Evolutionary conservation across 1,284 basidiomycete species (phyloP), one percentile per base, ranked within the genome.

Genomic region (Violaceomyces palustris): DNA sequence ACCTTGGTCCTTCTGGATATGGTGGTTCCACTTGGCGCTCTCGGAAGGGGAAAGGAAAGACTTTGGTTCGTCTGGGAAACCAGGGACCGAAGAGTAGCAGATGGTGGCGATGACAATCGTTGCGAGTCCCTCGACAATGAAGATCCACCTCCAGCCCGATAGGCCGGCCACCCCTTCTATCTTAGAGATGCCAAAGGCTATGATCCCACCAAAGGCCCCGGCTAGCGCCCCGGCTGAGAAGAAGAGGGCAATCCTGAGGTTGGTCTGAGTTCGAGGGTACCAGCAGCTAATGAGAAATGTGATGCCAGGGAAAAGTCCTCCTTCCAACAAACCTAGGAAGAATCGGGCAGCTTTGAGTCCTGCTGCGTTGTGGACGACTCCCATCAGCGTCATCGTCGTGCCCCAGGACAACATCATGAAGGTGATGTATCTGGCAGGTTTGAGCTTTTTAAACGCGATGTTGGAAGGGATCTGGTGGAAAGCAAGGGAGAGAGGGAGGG

Each of bases 141-240:
- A 53, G 39, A 53, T 53, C 33, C 19, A 50, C 18, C 38, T 23
- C 45, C 49, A 45, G 14, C 45, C 43, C 12, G 15, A 6, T 2
- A 10, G 15, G 27, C 23, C 4, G 9, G 39, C 9, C 9, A 23
- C 32, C 23, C 76, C 76, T 30, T 68, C 51, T 74, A 78, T 77
- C 38, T 73, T 61, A 10, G 59, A 36, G 12, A 69, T 49, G 3
- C 61, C 67, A 41, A 52, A 69, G n/a, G 57, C 67, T 4, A 69
- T 46, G 15, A 69, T 29, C 26, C 64, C 58, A n/a, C 68, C 65
- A 23, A 67, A 63, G n/a, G 69, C 67, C 30, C 73, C 73, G 18
- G 68, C 69, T n/a, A 72, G 50, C n/a, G 59, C 67, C 4, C 65
- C 72, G 23, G 73, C 74, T 11, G 70, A 45, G 45, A 72, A 75